Base-by-base conservation (phyloP, 1,139 yeast species). In the Pichia sp. region DNA sequence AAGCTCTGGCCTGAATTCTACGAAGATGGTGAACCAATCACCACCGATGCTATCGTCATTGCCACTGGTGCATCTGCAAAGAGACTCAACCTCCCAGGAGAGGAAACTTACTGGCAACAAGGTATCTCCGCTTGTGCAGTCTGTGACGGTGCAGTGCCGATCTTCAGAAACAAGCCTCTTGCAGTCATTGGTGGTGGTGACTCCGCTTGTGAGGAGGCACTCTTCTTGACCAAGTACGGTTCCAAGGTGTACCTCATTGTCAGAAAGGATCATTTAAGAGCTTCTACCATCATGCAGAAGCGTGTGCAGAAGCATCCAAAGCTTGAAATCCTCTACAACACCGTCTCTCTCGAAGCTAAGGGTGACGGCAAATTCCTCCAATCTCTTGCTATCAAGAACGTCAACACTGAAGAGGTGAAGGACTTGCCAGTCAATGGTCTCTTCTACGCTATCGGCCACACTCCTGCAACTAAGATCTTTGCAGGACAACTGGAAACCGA, bases 91-190 rank as follows among this genome's bases (percentile, higher is more conserved):
- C 68, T 91, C 45, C 96, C 97, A 42, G 98, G 98, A 51, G 98
- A 91, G 68, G 97, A 91, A 47, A 74, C 76, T 31, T 91, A 91
- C 75, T 91, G 98, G 98, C 98, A 91, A 70, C 85, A 83, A 61
- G 98, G 98, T 61, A 91, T 91, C 51, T 84, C 95, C 48, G 98
- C 98, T 16, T 91, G 98, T 72, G 98, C 98, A 34, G 98, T 91
- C 44, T 91, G 98, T 67, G 98, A 91, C 59, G 98, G 98, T 63
- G 98, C 98, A 25, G 95, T 91, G 30, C 98, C 98, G 53, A 87
- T 91, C 55, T 91, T 91, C 71, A 82, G 97, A 72, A 84, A 91
- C 71, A 84, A 87, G 65, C 97, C 98, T 29, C 74, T 91, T 56
- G 97, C 96, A 14, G 98, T 91, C 40, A 69, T 91, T 52, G 98